Evolutionary conservation across 2,329 filamentous ascomycete species (phyloP).

Genomic region (Diaporthe longicolla): DNA sequence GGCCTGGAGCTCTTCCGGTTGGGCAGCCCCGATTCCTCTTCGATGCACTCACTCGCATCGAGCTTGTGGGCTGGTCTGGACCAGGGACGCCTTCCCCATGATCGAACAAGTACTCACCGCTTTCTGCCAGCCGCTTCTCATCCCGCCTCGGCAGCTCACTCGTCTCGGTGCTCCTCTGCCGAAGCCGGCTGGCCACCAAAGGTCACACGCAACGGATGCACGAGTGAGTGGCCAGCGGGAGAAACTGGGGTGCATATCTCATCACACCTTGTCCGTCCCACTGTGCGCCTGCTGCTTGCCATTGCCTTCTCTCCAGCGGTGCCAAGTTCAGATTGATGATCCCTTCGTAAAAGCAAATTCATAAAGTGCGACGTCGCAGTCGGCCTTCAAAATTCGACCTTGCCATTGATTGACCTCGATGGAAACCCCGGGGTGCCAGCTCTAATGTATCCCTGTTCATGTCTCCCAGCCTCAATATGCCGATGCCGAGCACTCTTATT

Average conservation of each 20-base stretch:
- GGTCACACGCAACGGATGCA: background rate
- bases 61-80: conserved; percentile 2
- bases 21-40: background rate
- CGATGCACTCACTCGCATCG: conserved; percentile 23
- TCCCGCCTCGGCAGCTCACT: background rate
- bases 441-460: background rate
- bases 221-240: no score
- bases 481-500: conserved; percentile 6
- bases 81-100: background rate
- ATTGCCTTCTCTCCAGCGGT: background rate
- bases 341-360: conserved; percentile 23
- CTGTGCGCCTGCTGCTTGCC: background rate
- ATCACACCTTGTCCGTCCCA: background rate
- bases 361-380: background rate
- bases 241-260: background rate
- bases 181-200: background rate
- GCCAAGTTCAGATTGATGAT: conserved; percentile 16
- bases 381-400: background rate
- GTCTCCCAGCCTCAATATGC: background rate
- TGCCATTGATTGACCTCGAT: background rate
- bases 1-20: conserved; percentile 34
- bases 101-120: background rate
- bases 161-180: conserved; percentile 12
- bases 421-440: background rate
- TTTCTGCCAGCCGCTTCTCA: background rate